Base-by-base conservation (phyloP, 495 filamentous ascomycete species). In the Lophiotrema nucula region DNA sequence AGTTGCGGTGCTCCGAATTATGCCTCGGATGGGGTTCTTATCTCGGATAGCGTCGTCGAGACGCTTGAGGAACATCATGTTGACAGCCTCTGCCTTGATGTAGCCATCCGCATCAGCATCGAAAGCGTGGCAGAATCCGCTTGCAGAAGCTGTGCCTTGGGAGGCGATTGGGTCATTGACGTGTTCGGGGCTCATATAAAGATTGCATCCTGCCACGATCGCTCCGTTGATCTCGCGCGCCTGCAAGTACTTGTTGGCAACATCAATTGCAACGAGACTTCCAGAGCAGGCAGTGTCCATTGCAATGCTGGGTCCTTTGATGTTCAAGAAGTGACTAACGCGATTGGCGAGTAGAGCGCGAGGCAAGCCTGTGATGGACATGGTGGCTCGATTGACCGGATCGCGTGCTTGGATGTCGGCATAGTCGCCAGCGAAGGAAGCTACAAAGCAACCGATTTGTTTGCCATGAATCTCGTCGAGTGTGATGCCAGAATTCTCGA, bases 11-110 rank as follows among this genome's bases (percentile, higher is more conserved):
- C 41, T 49, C 5, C 74, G 51, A 42, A 75, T 77, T 16, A 77
- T 64, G 6, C 69, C 75, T 1, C 74, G 60, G 18, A 76, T 69
- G 0, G 66, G 62, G 42, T 77, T 67, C 0, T 65, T 50, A n/a
- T n/a, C n/a, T n/a, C n/a, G n/a, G n/a, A n/a, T n/a, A n/a, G n/a
- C n/a, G n/a, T n/a, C n/a, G n/a, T 53, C 46, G 2, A 79, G 52
- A 0, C 31, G 50, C 47, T 77, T 78, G 16, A 79, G 39, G n/a
- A 66, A 71, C 0, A 77, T 35, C 1, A 67, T 69, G n/a, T 51
- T 68, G 10, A 75, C 64, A 0, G 67, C 57, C 31, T 60, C 57
- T 15, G 25, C 57, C 6, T 35, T 8, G 18, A 43, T 51, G 27
- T 55, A 60, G 2, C 57, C 57, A 41, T 60, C 41, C 0, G 57